These are phyloP conservation scores for Suhomyces chickasaworum DNA, from an alignment of 1,139 yeast species.

Conservation along the genomic window DNA sequence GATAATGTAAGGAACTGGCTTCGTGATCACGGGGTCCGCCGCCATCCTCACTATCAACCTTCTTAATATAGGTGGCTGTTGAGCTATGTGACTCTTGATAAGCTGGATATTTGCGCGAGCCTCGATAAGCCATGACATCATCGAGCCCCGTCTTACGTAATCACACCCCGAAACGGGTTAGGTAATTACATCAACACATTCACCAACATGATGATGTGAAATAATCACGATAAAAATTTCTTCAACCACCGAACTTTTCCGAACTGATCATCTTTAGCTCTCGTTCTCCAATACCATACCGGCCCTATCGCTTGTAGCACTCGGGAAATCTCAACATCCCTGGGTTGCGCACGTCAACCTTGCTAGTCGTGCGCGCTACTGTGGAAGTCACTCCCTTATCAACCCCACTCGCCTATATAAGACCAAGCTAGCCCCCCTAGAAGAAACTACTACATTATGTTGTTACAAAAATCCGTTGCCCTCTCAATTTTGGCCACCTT, in stretches of 20 bases:
- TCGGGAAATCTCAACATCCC: not conserved
- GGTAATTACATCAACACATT: too few species aligned
- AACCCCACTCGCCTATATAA: conserved; percentile 10
- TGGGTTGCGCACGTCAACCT: conserved; percentile 1
- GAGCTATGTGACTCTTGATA: not conserved
- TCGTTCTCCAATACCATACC: too few species aligned
- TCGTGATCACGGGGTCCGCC: conserved; percentile 6
- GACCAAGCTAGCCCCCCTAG: conserved; percentile 3
- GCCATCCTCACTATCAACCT: not conserved
- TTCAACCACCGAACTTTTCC: too few species aligned
- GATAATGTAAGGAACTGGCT: conserved; percentile 16
- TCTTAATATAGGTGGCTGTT: not conserved
- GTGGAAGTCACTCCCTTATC: conserved; percentile 13
- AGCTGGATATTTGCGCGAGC: not conserved
- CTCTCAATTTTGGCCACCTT: conserved; percentile 57
- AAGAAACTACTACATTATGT: conserved; percentile 28
- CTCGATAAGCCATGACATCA: conserved; percentile 4
- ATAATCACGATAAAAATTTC: too few species aligned
- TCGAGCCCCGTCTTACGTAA: not conserved
- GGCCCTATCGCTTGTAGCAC: not conserved
- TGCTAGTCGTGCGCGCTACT: conserved; percentile 11
- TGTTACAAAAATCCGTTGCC: conserved; percentile 52
- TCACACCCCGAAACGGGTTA: not conserved
- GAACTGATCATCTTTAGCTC: too few species aligned
- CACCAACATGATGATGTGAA: too few species aligned